A percentile compares a stretch with the other conserved stretches of the same genome.
These are phyloP conservation scores for Lagenaria siceraria DNA, from an alignment of 306 rosid species.

Conservation along the genomic window DNA sequence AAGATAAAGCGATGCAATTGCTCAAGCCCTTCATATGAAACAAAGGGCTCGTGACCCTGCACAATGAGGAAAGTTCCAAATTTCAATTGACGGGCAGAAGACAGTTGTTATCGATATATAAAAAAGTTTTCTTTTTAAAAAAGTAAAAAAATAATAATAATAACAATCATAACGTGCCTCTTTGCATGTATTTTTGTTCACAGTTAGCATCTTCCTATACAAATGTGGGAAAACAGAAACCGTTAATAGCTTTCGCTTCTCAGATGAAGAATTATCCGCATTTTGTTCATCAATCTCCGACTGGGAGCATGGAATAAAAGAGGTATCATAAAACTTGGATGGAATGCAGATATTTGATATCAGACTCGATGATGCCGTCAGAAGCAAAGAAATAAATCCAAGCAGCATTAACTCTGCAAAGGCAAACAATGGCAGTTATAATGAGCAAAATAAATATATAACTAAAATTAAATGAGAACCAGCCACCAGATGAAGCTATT, in stretches of 20 bases:
- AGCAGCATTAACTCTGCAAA: conserved; percentile 93
- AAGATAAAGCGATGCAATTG: conserved; percentile 98
- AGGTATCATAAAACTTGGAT: conserved; percentile 59
- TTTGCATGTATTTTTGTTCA: conserved; percentile 46
- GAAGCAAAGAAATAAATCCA: conserved; percentile 91
- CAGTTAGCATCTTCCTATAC: conserved; percentile 45
- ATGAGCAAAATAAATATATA: background rate
- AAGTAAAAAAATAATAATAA: background rate
- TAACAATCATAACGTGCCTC: conserved; percentile 29
- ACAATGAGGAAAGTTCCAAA: conserved; percentile 8
- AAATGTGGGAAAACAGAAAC: conserved; percentile 33
- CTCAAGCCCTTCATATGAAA: conserved; percentile 90
- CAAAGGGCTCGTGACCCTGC: conserved; percentile 93
- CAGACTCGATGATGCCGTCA: conserved; percentile 84
- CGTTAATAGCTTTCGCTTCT: conserved; percentile 47
- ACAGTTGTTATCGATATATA: background rate
- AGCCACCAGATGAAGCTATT: background rate
- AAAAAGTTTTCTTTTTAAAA: background rate
- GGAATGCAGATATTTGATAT: conserved; percentile 87
- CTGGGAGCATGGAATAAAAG: conserved; percentile 72
- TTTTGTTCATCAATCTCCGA: conserved; percentile 55
- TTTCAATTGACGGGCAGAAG: conserved; percentile 5
- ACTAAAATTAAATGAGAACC: background rate
- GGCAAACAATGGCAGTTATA: conserved; percentile 1
- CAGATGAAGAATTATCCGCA: conserved; percentile 32